A percentile compares a stretch with the other conserved stretches of the same genome.
These are phyloP conservation scores for bread wheat (Triticum aestivum) DNA, from an alignment of 176 grass and related monocot genomes.

Conservation along the genomic window DNA sequence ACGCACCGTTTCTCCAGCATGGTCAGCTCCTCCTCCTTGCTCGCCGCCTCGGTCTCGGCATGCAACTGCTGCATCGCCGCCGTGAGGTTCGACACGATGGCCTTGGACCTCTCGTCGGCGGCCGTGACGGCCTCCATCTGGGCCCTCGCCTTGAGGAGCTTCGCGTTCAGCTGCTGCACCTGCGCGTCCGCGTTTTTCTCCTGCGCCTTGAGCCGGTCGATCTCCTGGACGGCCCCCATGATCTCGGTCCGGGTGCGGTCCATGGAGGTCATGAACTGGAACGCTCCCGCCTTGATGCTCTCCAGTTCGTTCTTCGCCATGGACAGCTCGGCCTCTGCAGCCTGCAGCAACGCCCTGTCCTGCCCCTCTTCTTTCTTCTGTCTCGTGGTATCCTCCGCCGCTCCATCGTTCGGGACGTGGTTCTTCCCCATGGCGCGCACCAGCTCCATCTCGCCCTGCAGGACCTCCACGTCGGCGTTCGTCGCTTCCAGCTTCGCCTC, in stretches of 20 bases:
- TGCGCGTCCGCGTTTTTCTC: constrained; percentile 55
- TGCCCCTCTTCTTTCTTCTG: constrained; percentile 37
- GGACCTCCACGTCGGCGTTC: constrained; percentile 62
- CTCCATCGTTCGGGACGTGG: background rate
- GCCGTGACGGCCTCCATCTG: constrained; percentile 48
- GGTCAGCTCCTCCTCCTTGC: constrained; percentile 50
- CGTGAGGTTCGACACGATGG: constrained; percentile 60
- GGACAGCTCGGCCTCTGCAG: constrained; percentile 48
- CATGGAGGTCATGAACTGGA: constrained; percentile 91
- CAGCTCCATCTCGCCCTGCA: constrained; percentile 81
- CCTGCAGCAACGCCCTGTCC: constrained; percentile 27
- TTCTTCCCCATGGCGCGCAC: constrained; percentile 77
- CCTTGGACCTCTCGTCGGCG: constrained; percentile 57
- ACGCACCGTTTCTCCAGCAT: constrained; percentile 46
- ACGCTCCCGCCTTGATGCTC: constrained; percentile 54
- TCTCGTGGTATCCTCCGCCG: background rate
- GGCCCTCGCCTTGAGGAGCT: constrained; percentile 73
- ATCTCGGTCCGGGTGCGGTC: constrained; percentile 67
- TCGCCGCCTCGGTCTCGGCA: constrained; percentile 46
- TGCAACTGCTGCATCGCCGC: constrained; percentile 61
- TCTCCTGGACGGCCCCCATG: constrained; percentile 48
- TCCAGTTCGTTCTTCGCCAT: constrained; percentile 68
- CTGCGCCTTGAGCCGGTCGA: constrained; percentile 39
- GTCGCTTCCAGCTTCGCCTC: constrained; percentile 60
- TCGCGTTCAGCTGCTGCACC: constrained; percentile 73